Base-by-base conservation (phyloP, 2,329 filamentous ascomycete genomes). In the Zymoseptoria passerinii region DNA sequence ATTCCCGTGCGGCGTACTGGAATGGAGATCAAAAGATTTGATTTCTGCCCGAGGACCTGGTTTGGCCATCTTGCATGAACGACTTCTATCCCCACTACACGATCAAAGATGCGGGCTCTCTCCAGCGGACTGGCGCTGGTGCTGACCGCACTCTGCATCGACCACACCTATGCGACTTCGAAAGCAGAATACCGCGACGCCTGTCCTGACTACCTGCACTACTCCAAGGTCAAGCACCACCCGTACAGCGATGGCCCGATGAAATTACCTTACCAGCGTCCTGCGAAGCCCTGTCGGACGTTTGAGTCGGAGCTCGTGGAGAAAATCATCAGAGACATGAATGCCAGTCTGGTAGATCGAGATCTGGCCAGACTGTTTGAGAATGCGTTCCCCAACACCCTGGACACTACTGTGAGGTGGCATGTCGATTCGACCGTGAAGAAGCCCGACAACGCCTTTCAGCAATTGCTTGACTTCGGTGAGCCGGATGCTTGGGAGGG, bases 281-380 rank as follows among this genome's bases (percentile, higher is more conserved):
- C 94, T 2, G 83, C 86, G 29, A 78, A 79, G 57, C 82, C 84
- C 71, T 99, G 94, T 73, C 89, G 94, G 63, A 96, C 92, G 0
- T 99, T 97, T 75, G 83, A 85, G 57, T 96, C 92, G 0, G 83
- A 88, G 23, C 81, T 87, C 3, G 95, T 97, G 51, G 94, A 99
- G 73, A 81, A 88, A 68, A 88, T 96, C 54, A 96, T 99, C 62
- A 73, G 84, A 28, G 85, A 96, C 65, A 80, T 99, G 65, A 94
- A 87, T 5, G 80, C 83, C 28, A 86, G 84, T 55, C 88, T 99
- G 76, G 81, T 86, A 59, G 87, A 97, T 68, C 87, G 87, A 16
- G 94, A 97, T 67, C 82, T 99, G 10, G 92, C 92, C 3, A 85
- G 92, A 27, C 79, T 99, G 9, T 99, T 99, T 71, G 90, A 95